A percentile compares a stretch with the other conserved stretches of the same genome.
Conservation (phyloP, 108 stramenopile species). For the Pseudonitzschia multiseries region DNA sequence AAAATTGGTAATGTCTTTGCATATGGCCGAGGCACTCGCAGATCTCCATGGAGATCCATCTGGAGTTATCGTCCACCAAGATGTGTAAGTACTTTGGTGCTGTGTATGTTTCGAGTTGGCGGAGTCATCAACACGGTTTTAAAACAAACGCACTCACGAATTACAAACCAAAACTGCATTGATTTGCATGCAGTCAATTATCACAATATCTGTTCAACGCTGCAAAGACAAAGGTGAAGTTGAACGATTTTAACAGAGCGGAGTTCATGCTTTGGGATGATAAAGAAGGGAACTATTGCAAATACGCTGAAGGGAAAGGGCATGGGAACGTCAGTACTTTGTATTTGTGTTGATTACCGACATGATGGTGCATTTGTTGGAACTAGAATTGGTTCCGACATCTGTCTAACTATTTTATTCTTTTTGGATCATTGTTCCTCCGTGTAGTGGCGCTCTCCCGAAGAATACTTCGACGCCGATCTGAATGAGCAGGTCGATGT, state of each 20-base stretch:
- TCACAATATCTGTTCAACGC: conserved; percentile 55
- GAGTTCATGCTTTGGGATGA: conserved; percentile 63
- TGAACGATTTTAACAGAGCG: conserved; percentile 85
- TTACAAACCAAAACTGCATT: not conserved
- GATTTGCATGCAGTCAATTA: conserved; percentile 24
- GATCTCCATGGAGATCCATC: conserved; percentile 59
- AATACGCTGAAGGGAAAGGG: conserved; percentile 51
- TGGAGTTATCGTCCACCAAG: conserved; percentile 67
- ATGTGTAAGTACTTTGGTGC: conserved; percentile 25
- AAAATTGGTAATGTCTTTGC: conserved; percentile 55
- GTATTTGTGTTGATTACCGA: not conserved
- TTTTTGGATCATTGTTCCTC: too few relatives aligned
- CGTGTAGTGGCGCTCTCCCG: conserved; percentile 62
- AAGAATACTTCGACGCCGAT: conserved; percentile 55
- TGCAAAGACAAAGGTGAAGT: conserved; percentile 50
- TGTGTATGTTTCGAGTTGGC: not conserved
- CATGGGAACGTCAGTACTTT: conserved; percentile 27
- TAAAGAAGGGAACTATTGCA: conserved; percentile 54
- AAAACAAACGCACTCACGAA: not conserved
- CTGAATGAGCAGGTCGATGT: conserved; percentile 73
- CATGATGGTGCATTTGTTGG: not conserved
- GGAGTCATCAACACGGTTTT: conserved; percentile 44
- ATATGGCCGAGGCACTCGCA: conserved; percentile 68
- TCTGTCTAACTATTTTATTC: not conserved
- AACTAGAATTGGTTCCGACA: not conserved